Conservation (phyloP, 73 alveolate genomes). For the Paramecium biaurelia region DNA sequence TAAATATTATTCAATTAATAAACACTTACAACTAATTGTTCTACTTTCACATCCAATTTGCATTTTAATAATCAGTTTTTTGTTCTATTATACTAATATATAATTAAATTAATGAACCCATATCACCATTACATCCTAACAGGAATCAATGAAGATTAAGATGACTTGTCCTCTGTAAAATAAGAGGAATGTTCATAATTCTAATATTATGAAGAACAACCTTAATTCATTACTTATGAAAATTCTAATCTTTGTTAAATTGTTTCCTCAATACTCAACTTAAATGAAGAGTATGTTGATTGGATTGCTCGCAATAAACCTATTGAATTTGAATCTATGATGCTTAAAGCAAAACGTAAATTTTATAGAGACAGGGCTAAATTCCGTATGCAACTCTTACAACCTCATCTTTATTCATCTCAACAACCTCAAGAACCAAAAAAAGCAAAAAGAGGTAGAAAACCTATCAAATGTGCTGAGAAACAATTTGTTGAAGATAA, state of each 20-base stretch:
- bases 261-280: neutral
- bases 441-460: slow-evolving; percentile 41
- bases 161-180: neutral
- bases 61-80: neutral
- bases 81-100: neutral
- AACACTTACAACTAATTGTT: neutral
- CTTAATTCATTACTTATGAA: slow-evolving; percentile 2
- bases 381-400: neutral
- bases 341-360: slow-evolving; percentile 11
- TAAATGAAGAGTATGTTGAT: slow-evolving; percentile 21
- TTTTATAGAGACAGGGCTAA: slow-evolving; percentile 30
- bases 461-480: slow-evolving; percentile 17
- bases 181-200: slow-evolving; percentile 8
- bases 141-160: neutral
- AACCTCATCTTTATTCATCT: neutral
- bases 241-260: slow-evolving; percentile 3
- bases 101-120: slow-evolving; percentile 1
- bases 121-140: slow-evolving; percentile 10
- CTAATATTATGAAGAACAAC: neutral
- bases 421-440: neutral
- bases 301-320: slow-evolving; percentile 23
- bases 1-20: neutral
- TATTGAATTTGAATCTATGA: neutral
- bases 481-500: neutral
- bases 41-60: neutral